Evolutionary conservation across 345 rosid species (phyloP), one percentile per base, ranked within the genome.

Genomic region (Boechera stricta): DNA sequence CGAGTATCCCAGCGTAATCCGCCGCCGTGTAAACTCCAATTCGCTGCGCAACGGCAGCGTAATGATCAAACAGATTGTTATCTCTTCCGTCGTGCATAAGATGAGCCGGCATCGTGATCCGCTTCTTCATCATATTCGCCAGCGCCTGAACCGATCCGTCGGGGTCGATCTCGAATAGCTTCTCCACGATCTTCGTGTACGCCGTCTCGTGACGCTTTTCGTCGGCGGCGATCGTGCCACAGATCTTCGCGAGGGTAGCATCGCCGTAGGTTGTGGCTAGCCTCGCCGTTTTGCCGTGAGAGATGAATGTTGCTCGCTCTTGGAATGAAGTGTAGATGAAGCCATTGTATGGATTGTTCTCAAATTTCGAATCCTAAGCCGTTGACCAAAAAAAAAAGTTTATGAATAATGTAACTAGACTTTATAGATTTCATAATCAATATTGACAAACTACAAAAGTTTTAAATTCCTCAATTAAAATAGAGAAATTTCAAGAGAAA

Each of bases 171-270:
- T 86, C 85, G n/a, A 86, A 84, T 24, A 86, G 85, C 69, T 84
- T 84, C 49, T 83, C 87, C 26, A 83, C 84, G 39, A 84, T 83
- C 70, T 82, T 81, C 2, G 85, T 80, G 76, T 86, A 86, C 11
- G 89, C 90, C 3, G 82, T 81, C 68, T 86, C 90, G 66, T 86
- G 90, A 15, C 90, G 90, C 64, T 84, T 86, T 74, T 86, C 90
- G 51, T 86, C 90, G 5, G 86, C 76, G 1, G 90, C 90, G 44
- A 86, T 86, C 2, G 76, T 79, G 6, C 90, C 90, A 52, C 90
- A 86, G 51, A 84, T 84, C 32, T 82, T 85, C 0, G 90, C 88
- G 66, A 85, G 73, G 6, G 78, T 81, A 0, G 41, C 8, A 65
- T 85, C 89, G n/a, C 89, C 89, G 58, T 79, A 78, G 38, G 72